A percentile compares a stretch with the other conserved stretches of the same genome.
These are phyloP conservation scores for Sugiyamaella qingdaonensis DNA, from an alignment of 805 yeast genomes.

Conservation along the genomic window DNA sequence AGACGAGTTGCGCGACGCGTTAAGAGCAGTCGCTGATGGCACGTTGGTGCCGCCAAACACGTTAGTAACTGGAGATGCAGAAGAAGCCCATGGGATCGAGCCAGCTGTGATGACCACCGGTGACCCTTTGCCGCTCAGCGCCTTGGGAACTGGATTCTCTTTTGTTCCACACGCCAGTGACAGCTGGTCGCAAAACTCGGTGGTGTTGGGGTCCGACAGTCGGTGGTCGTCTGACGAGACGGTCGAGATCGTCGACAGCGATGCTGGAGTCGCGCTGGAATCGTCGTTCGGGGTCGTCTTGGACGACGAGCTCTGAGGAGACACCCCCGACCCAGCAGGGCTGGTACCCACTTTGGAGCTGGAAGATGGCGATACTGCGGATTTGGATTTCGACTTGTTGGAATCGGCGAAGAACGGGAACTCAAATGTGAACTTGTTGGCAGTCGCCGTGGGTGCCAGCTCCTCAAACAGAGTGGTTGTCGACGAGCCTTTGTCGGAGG, in stretches of 20 bases:
- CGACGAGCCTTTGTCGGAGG: background rate
- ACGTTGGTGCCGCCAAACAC: background rate
- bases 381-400: conserved; percentile 4
- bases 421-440: conserved; percentile 43
- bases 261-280: background rate
- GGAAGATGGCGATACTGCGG: conserved; percentile 2
- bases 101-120: conserved; percentile 21
- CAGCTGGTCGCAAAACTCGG: conserved; percentile 75
- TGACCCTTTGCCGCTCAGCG: conserved; percentile 6
- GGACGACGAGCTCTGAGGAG: background rate
- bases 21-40: background rate
- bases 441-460: conserved; percentile 2
- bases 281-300: background rate
- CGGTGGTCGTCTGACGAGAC: conserved; percentile 1
- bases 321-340: background rate
- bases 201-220: conserved; percentile 11
- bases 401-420: conserved; percentile 47
- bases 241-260: background rate
- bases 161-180: conserved; percentile 80
- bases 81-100: conserved; percentile 15
- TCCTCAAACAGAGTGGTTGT: conserved; percentile 1
- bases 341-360: background rate
- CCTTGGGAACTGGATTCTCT: conserved; percentile 56
- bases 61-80: conserved; percentile 7
- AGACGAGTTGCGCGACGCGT: conserved; percentile 3